Percentiles rank a stretch among this genome's conserved stretches.
phyloP scores from a whole-genome alignment of 179 eudicot species.

The Beta macrorhiza region DNA sequence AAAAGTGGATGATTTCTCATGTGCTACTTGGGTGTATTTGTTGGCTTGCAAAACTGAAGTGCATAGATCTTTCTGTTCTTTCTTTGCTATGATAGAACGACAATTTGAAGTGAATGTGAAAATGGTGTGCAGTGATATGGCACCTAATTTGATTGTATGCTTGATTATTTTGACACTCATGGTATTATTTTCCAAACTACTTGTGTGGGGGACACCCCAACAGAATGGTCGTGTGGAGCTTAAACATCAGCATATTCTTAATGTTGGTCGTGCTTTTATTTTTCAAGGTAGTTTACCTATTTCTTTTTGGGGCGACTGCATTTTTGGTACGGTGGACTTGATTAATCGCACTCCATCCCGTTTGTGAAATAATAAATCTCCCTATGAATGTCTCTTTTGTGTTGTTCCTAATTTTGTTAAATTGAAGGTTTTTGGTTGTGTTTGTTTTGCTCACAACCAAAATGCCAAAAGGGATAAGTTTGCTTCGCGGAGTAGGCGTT shows the following conservation, averaged over 20 bases:
- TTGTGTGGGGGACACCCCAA: too few species aligned
- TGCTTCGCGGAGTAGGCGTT: background rate
- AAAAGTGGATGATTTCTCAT: too few species aligned
- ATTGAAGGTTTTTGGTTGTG: background rate
- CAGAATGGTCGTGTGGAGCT: background rate
- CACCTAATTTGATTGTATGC: background rate
- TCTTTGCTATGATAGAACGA: too few species aligned
- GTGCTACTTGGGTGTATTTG: too few species aligned
- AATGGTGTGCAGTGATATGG: background rate
- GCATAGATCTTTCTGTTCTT: too few species aligned
- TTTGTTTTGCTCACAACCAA: too few species aligned
- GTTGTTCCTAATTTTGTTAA: background rate
- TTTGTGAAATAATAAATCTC: background rate
- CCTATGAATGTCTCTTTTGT: background rate
- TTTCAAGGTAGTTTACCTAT: background rate
- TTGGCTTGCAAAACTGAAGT: too few species aligned
- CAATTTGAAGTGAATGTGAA: too few species aligned
- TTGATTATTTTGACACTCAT: too few species aligned
- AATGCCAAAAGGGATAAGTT: too few species aligned
- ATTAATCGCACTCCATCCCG: background rate
- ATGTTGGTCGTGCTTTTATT: too few species aligned
- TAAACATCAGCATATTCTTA: background rate
- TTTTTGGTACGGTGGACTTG: background rate
- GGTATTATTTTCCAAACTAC: background rate
- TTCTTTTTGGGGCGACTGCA: background rate